Evolutionary conservation across 2,329 filamentous ascomycete genomes (phyloP), one percentile per base, ranked within the genome.

Genomic region (Tolypocladium tundrense): DNA sequence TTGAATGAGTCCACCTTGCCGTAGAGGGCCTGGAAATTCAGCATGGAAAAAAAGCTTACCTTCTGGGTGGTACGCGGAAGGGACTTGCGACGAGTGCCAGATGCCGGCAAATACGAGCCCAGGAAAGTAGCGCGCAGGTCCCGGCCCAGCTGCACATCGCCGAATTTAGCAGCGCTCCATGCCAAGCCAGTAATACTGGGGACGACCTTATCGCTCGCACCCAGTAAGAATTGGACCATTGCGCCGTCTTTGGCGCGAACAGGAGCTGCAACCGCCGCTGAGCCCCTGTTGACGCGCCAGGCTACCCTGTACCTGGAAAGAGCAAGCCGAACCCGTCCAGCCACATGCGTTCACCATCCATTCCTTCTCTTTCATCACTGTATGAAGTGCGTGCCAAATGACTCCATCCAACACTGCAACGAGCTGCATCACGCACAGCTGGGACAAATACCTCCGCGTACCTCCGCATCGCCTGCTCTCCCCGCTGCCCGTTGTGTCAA

Each of bases 11-110:
- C 45, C 45, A 48, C 45, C 45, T 48, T 31, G 27, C 27, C 27
- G 27, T 31, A 31, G 27, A 31, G 27, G 4, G 27, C 31, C 31
- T 33, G 8, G n/a, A 24, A 16, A 24, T 27, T 27, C 24, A 48
- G 24, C 24, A 11, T 31, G 9, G 37, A 57, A 55, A 60, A 55
- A 58, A 60, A 59, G 55, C 53, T 54, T 57, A 57, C 56, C 52
- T 33, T 39, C 58, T 58, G 55, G 35, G 21, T 14, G 27, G 33
- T 59, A 60, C 59, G 8, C 4, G 19, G 1, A 11, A 11, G 16
- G 1, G 8, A 51, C 48, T 35, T 35, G 8, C 2, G 21, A 27
- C 13, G 4, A 14, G 37, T 11, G 13, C 4, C 37, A 13, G 5
- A 39, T 14, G 13, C 11, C 37, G 37, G 37, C 11, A 39, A 14